These are phyloP conservation scores for Tulasnella sp. DNA, from an alignment of 768 basidiomycete species.

Conservation along the genomic window DNA sequence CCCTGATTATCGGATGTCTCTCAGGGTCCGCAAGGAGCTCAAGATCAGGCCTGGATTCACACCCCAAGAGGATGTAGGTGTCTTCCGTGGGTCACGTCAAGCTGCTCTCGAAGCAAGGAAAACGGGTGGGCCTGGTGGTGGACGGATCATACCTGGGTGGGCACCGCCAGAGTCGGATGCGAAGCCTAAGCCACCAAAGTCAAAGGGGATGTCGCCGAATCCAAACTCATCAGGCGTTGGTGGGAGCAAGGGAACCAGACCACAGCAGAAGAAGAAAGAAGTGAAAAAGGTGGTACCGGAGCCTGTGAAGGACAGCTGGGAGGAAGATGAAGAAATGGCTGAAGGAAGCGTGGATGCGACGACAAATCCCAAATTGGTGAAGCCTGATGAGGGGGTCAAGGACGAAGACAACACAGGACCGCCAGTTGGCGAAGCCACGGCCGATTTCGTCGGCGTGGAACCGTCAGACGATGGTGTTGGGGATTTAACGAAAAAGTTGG, in stretches of 20 bases:
- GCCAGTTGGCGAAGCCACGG: not conserved
- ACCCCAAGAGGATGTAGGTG: conserved; percentile 85
- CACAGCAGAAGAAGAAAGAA: conserved; percentile 15
- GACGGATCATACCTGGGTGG: conserved; percentile 52
- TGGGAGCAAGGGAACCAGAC: not conserved
- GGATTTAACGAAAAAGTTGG: conserved; percentile 14
- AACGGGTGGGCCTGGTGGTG: conserved; percentile 21
- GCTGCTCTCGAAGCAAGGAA: conserved; percentile 58
- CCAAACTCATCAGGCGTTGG: not conserved
- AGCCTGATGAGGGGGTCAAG: conserved; percentile 21
- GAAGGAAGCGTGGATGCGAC: conserved; percentile 21
- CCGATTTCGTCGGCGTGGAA: not conserved
- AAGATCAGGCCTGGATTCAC: conserved; percentile 90
- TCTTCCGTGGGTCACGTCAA: conserved; percentile 71
- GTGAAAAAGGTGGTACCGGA: conserved; percentile 74
- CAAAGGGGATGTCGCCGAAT: conserved; percentile 2
- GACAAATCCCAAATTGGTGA: too few relatives aligned
- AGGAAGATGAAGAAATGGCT: conserved; percentile 48
- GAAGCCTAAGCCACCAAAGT: conserved; percentile 14
- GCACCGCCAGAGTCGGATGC: conserved; percentile 43
- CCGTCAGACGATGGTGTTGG: conserved; percentile 9
- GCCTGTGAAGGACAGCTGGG: conserved; percentile 72
- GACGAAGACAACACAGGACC: conserved; percentile 17
- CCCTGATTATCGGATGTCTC: not conserved
- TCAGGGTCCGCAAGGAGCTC: conserved; percentile 72